A percentile compares a stretch with the other conserved stretches of the same genome.
These are phyloP conservation scores for Obelidium mucronatum DNA, from an alignment of 192 early-diverging fungal species.

Conservation along the genomic window DNA sequence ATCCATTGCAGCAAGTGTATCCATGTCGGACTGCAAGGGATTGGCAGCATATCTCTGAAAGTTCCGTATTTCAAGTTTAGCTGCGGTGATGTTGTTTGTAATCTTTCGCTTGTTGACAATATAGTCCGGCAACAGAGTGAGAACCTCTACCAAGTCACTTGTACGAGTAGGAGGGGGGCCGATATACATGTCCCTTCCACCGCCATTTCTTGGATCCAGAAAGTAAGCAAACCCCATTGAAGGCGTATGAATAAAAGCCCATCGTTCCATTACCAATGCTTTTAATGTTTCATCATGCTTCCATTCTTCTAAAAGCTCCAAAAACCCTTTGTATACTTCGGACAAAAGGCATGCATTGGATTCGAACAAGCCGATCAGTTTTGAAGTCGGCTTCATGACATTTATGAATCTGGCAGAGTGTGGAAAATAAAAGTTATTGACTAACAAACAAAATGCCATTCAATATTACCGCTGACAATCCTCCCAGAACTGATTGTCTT, in stretches of 20 bases:
- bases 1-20: not conserved
- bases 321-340: not conserved
- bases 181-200: not conserved
- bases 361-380: not conserved
- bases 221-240: not conserved
- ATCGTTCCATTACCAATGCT: not conserved
- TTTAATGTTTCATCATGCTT: not conserved
- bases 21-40: not conserved
- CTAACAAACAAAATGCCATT: too few relatives aligned
- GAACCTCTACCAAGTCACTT: slow-evolving; percentile 1
- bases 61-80: not conserved
- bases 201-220: not conserved
- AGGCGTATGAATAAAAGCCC: not conserved
- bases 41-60: not conserved
- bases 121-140: not conserved
- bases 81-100: too few relatives aligned
- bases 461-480: too few relatives aligned
- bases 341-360: not conserved
- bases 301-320: not conserved
- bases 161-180: not conserved
- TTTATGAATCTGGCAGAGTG: not conserved
- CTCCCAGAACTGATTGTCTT: not conserved
- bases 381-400: not conserved
- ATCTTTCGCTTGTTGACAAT: not conserved
- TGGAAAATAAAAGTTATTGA: too few relatives aligned